Evolutionary conservation across 306 rosid species (phyloP).

Genomic region (Coriaria nepalensis): DNA sequence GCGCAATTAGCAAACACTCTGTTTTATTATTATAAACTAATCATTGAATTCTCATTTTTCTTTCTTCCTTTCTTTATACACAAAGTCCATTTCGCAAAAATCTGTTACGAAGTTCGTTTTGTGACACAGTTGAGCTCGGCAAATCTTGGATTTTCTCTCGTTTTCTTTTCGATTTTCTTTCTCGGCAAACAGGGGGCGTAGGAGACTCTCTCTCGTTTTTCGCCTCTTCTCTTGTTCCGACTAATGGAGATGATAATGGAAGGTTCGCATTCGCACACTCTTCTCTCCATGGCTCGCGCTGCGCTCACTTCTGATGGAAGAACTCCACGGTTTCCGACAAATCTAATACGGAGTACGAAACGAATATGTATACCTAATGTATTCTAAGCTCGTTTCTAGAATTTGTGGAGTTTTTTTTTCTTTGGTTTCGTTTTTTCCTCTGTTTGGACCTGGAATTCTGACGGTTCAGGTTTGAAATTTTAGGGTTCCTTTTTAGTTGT

Average conservation of each 20-base stretch:
- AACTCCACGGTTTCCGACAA: conserved; percentile 40
- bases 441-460: conserved; percentile 17
- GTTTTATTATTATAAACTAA: too few relatives aligned
- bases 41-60: too few relatives aligned
- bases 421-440: conserved; percentile 16
- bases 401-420: conserved; percentile 7
- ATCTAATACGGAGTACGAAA: conserved; percentile 37
- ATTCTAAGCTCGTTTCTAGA: conserved; percentile 25
- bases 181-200: conserved; percentile 12
- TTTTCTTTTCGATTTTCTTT: conserved; percentile 14
- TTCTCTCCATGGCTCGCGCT: conserved; percentile 31
- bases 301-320: conserved; percentile 36
- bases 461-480: conserved; percentile 12
- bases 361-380: conserved; percentile 31
- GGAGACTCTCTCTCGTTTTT: neutral
- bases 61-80: too few relatives aligned
- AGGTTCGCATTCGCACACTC: conserved; percentile 32
- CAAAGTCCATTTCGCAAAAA: conserved; percentile 16
- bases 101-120: conserved; percentile 13
- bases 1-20: too few relatives aligned
- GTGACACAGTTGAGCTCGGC: too few relatives aligned
- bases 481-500: conserved; percentile 12
- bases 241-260: conserved; percentile 70
- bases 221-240: neutral
- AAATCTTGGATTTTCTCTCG: neutral